Evolutionary conservation across 257 asterid genomes (phyloP), one percentile per base, ranked within the genome.

Genomic region (Hygrophila difformis): DNA sequence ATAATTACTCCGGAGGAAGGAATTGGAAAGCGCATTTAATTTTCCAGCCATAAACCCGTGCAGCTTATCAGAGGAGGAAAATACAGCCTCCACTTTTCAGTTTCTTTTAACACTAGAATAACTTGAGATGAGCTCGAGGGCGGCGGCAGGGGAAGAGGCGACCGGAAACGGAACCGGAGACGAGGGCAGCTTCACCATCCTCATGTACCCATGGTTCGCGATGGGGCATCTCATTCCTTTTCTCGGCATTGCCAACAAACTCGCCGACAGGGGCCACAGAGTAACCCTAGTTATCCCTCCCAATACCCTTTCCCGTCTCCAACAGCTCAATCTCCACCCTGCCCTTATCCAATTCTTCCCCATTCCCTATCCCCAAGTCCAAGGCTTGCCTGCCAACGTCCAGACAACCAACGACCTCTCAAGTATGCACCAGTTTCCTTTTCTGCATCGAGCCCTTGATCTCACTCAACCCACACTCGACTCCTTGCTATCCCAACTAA

Each of bases 201-300:
- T 58, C 14, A 77, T 81, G 87, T 81, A 56, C 31, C 84, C 87
- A 53, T 77, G 84, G 93, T 45, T 81, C 41, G 87, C 77, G 1
- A 60, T 67, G 47, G 84, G 93, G 5, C 84, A 81, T 34, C 44
- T 81, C 8, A 67, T 67, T 6, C 56, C 84, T 1, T 77, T 39
- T 54, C 63, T 74, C 5, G 68, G 61, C 31, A 39, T 69, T 0
- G 62, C 87, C 14, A 74, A 77, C 62, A 69, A 71, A 39, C 54
- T 81, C 2, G 84, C 82, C 3, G 37, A 67, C 1, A 77, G 58
- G 23, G 84, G 84, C 50, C 84, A 77, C 44, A 52, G 11, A 46
- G 53, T 77, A 44, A 49, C 60, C 55, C 44, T 71, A 12, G 37
- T 77, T 2, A 15, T 71, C 23, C 84, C 87, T 0, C 59, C 37